Percentiles rank a stretch among this genome's conserved stretches.
These are phyloP conservation scores for Pseudocercospora ulei DNA, from an alignment of 2,329 filamentous ascomycete species.

Conservation along the genomic window DNA sequence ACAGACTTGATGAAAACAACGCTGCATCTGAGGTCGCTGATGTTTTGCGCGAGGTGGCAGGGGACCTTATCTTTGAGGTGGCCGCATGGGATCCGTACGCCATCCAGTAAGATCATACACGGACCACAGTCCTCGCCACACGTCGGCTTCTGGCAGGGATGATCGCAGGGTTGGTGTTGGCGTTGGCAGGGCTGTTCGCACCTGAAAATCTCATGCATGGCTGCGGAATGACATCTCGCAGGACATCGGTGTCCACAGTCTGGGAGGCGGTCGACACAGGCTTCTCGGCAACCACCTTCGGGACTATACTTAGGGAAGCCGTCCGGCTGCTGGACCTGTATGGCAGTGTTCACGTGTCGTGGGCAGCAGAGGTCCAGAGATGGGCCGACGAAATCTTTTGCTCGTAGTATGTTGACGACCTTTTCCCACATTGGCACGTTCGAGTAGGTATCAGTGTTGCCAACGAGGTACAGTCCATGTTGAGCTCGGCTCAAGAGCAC, in stretches of 20 bases:
- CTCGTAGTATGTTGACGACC: conserved; percentile 47
- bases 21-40: too few relatives aligned
- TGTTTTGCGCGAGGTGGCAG: conserved; percentile 37
- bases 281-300: conserved; percentile 52
- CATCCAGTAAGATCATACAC: too few relatives aligned
- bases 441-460: conserved; percentile 44
- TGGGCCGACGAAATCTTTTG: conserved; percentile 42
- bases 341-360: conserved; percentile 48
- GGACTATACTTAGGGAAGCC: conserved; percentile 50
- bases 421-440: conserved; percentile 55
- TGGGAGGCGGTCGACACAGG: conserved; percentile 41
- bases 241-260: conserved; percentile 43
- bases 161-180: conserved; percentile 35
- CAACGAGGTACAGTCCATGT: conserved; percentile 64
- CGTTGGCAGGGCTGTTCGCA: conserved; percentile 39
- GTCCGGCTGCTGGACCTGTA: conserved; percentile 47
- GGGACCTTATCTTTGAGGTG: conserved; percentile 23
- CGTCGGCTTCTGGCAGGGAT: conserved; percentile 36
- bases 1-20: too few relatives aligned
- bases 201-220: conserved; percentile 37
- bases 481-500: conserved; percentile 58
- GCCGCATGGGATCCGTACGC: conserved; percentile 30
- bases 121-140: conserved; percentile 41
- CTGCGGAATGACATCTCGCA: conserved; percentile 40
- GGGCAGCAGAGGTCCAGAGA: conserved; percentile 50